Conservation (phyloP, 2,329 filamentous ascomycete genomes). For the Aotearoamyces nothofagi region DNA sequence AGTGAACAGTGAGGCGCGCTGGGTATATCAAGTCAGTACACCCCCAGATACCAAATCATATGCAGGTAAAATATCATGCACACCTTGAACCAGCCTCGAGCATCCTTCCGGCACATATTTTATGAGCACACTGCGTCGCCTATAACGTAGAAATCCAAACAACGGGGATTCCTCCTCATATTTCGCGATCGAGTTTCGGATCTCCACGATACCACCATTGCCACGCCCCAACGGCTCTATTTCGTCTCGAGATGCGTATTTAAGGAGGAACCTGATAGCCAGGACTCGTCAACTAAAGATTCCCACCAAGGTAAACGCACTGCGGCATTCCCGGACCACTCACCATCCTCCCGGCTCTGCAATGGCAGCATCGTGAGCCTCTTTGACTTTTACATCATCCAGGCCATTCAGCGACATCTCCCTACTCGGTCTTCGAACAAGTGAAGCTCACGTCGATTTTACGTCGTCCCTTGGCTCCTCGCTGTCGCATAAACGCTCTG, state of each 20-base stretch:
- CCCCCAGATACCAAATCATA: background rate
- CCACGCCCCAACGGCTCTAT: slow-evolving; percentile 66
- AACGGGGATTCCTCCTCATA: slow-evolving; percentile 79
- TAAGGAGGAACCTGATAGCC: slow-evolving; percentile 62
- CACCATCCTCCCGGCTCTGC: slow-evolving; percentile 89
- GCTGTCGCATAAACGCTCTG: background rate
- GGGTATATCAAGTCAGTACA: slow-evolving; percentile 3
- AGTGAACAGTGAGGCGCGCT: slow-evolving; percentile 73
- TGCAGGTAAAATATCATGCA: slow-evolving; percentile 18
- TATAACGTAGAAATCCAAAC: slow-evolving; percentile 83
- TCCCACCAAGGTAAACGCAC: too few relatives aligned
- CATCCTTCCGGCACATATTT: slow-evolving; percentile 87
- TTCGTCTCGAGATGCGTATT: slow-evolving; percentile 80
- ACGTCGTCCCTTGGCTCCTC: background rate
- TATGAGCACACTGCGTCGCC: slow-evolving; percentile 77
- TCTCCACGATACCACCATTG: slow-evolving; percentile 68
- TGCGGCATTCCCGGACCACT: too few relatives aligned
- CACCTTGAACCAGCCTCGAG: slow-evolving; percentile 85
- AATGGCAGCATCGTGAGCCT: slow-evolving; percentile 68
- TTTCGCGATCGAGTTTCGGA: slow-evolving; percentile 59
- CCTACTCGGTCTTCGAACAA: background rate
- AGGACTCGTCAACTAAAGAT: too few relatives aligned
- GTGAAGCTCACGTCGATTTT: background rate
- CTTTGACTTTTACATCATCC: slow-evolving; percentile 64
- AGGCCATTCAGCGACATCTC: slow-evolving; percentile 92